These are phyloP conservation scores for Gnaphalium uliginosum DNA, from an alignment of 129 eudicot genomes.

Conservation along the genomic window DNA sequence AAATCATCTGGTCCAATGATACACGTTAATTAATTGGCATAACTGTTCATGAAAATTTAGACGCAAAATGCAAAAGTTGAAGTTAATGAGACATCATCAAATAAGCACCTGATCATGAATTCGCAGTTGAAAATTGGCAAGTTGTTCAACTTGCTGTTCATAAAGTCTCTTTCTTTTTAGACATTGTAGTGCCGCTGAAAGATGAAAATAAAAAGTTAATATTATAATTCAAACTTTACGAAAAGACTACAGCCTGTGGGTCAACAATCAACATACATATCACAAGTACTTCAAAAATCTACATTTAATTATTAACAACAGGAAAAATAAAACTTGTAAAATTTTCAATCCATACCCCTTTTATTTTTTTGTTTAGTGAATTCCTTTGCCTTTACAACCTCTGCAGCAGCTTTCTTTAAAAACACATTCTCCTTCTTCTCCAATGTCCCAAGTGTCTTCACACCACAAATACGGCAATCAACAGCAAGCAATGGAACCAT, in stretches of 20 bases:
- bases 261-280: neutral
- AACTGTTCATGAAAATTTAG: neutral
- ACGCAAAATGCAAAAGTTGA: conserved; percentile 14
- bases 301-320: neutral
- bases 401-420: conserved; percentile 48
- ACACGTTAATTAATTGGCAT: neutral
- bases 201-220: neutral
- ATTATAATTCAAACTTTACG: neutral
- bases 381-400: conserved; percentile 50
- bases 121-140: conserved; percentile 51
- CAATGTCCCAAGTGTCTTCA: conserved; percentile 46
- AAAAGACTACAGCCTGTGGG: too few relatives aligned
- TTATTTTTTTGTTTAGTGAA: conserved; percentile 46
- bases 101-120: conserved; percentile 54
- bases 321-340: neutral
- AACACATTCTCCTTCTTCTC: conserved; percentile 52
- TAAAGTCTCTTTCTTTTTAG: conserved; percentile 44
- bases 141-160: conserved; percentile 55
- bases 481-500: neutral
- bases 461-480: neutral
- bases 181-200: conserved; percentile 54
- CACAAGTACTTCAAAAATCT: neutral
- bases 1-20: conserved; percentile 31
- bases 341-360: conserved; percentile 32
- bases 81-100: neutral